Base-by-base conservation (phyloP, 139 green algal species). In the Tetraselmis chui region DNA sequence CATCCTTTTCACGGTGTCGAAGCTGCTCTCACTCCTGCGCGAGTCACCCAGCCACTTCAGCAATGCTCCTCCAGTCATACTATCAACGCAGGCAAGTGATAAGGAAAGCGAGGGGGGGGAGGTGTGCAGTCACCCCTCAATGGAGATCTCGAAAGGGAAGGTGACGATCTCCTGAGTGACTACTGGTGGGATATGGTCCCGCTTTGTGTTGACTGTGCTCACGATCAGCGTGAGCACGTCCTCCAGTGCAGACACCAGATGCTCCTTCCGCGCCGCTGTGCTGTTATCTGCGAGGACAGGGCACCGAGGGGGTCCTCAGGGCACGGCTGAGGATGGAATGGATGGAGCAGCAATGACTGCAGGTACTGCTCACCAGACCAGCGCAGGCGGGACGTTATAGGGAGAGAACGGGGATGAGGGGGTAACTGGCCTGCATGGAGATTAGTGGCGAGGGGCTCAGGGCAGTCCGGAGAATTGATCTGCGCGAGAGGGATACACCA, bases 131-230 rank as follows among this genome's bases (percentile, higher is more conserved):
- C 79, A 90, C 86, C 85, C 85, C 1, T 83, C 78, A 2, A 93
- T 85, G 28, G 85, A 89, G 75, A 98, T 93, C 81, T 98, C 95
- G 87, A 95, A 98, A 30, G 95, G 94, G 85, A 98, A 98, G 30
- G 90, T 95, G 26, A 93, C 84, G 1, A 90, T 82, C 0, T 89
- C 82, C 22, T 83, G 78, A 25, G 88, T 93, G 22, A 94, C 87
- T 11, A 98, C 95, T 0, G 95, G 93, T 0, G 95, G 95, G 29
- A 98, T 94, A 91, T 98, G 94, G 77, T 96, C 93, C 23, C 92
- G 89, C 80, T 90, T 91, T 25, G 96, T 92, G 86, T 97, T 97
- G 29, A 96, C 92, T 31, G 85, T 78, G 22, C 81, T 83, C 1
- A 97, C 81, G 0, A 95, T 88, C 26, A 80, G 29, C 0, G 77